Conservation (phyloP, 192 early-diverging fungal species). For the Gigaspora rosea region DNA sequence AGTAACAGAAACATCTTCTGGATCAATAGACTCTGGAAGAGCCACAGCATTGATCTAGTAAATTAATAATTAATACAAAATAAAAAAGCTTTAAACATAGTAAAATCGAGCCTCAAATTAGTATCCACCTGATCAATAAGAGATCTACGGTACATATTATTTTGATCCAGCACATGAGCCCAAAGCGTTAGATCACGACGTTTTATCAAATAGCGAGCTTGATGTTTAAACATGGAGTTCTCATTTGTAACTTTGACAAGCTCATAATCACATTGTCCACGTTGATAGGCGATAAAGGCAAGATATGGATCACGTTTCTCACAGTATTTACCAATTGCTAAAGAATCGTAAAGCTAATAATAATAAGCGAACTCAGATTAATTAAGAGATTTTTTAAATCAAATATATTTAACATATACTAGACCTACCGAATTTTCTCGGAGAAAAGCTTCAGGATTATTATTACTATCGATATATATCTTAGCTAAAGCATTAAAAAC, state of each 20-base stretch:
- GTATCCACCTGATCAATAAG: slow-evolving; percentile 84
- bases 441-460: slow-evolving; percentile 95
- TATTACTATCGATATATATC: slow-evolving; percentile 99
- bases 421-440: slow-evolving; percentile 69
- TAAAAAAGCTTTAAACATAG: too few relatives aligned
- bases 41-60: slow-evolving; percentile 75
- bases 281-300: slow-evolving; percentile 92
- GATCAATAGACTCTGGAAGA: slow-evolving; percentile 92
- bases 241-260: slow-evolving; percentile 96
- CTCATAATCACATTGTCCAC: slow-evolving; percentile 93
- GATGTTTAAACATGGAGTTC: slow-evolving; percentile 99
- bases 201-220: slow-evolving; percentile 93
- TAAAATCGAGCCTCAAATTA: too few relatives aligned
- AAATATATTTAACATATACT: not conserved
- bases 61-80: not conserved
- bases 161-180: slow-evolving; percentile 76
- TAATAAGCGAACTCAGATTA: not conserved
- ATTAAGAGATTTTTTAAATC: not conserved
- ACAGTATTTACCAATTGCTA: slow-evolving; percentile 96
- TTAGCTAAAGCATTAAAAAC: slow-evolving; percentile 98
- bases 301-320: slow-evolving; percentile 98
- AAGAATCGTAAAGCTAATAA: slow-evolving; percentile 77
- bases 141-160: slow-evolving; percentile 81
- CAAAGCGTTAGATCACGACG: slow-evolving; percentile 85
- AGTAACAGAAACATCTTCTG: slow-evolving; percentile 96